Evolutionary conservation across 208 protist species (phyloP).

Genomic region (Kentomonas sorsogonicus): DNA sequence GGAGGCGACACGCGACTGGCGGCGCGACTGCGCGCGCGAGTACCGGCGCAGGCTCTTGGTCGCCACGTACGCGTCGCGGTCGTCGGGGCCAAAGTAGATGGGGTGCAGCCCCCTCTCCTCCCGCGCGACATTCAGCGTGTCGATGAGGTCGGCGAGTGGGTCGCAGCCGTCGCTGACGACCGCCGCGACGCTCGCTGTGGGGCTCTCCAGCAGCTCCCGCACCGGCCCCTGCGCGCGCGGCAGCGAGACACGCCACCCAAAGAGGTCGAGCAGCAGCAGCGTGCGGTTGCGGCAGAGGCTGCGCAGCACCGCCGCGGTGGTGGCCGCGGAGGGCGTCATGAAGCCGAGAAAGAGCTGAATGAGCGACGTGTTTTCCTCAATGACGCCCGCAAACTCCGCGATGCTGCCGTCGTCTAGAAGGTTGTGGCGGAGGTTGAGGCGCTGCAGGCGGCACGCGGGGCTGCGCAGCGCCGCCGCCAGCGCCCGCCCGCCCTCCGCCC

Average conservation of each 20-base stretch:
- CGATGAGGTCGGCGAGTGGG: slow-evolving; percentile 44
- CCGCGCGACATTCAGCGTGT: slow-evolving; percentile 53
- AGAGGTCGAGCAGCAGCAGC: slow-evolving; percentile 78
- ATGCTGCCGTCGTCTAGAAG: slow-evolving; percentile 72
- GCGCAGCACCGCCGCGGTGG: slow-evolving; percentile 41
- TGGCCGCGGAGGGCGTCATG: slow-evolving; percentile 75
- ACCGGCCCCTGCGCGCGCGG: slow-evolving; percentile 15
- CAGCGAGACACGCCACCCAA: slow-evolving; percentile 65
- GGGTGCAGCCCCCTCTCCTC: slow-evolving; percentile 55
- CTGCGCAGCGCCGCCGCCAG: slow-evolving; percentile 51
- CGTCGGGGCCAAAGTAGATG: slow-evolving; percentile 79
- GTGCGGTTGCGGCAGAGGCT: slow-evolving; percentile 53
- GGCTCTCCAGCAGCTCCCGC: slow-evolving; percentile 25
- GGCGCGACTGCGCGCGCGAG: slow-evolving; percentile 72
- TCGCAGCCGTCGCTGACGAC: slow-evolving; percentile 78
- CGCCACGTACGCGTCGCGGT: slow-evolving; percentile 78
- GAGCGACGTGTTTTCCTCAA: slow-evolving; percentile 65
- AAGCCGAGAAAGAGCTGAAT: slow-evolving; percentile 90
- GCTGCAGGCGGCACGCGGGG: slow-evolving; percentile 64
- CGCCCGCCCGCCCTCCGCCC: slow-evolving; percentile 53
- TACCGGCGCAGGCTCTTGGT: slow-evolving; percentile 74
- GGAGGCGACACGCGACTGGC: slow-evolving; percentile 43
- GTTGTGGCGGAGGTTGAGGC: slow-evolving; percentile 84
- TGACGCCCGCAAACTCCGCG: slow-evolving; percentile 52
- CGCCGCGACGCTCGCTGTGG: slow-evolving; percentile 46